Percentiles rank a stretch among this genome's conserved stretches.
These are phyloP conservation scores for Torulaspora pretoriensis DNA, from an alignment of 1,139 yeast genomes.

Conservation along the genomic window DNA sequence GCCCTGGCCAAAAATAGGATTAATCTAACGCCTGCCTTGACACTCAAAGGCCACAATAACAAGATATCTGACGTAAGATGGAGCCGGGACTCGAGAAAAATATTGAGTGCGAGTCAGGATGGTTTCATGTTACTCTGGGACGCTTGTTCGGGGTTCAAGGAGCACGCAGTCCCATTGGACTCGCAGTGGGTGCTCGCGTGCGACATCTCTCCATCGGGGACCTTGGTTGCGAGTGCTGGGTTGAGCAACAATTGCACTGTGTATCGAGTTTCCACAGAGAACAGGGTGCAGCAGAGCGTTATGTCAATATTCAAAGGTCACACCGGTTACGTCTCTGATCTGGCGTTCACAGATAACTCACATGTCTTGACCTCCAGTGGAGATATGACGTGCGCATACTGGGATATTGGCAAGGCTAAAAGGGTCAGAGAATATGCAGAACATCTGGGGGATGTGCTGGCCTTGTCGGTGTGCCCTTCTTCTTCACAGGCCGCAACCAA, in stretches of 20 bases:
- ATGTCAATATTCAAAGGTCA: slow-evolving; percentile 68
- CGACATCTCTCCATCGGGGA: slow-evolving; percentile 64
- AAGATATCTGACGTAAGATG: slow-evolving; percentile 69
- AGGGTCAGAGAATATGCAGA: slow-evolving; percentile 58
- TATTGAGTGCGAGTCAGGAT: slow-evolving; percentile 80
- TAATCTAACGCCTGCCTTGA: slow-evolving; percentile 38
- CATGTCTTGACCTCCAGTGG: slow-evolving; percentile 73
- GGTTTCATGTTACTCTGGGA: slow-evolving; percentile 87
- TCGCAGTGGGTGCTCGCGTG: slow-evolving; percentile 79
- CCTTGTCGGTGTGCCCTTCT: slow-evolving; percentile 40
- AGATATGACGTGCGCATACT: slow-evolving; percentile 72
- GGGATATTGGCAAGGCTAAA: slow-evolving; percentile 70
- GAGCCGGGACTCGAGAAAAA: slow-evolving; percentile 54
- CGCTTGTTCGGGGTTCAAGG: slow-evolving; percentile 65
- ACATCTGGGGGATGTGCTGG: slow-evolving; percentile 77
- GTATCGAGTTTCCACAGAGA: slow-evolving; percentile 45
- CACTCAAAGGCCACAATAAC: slow-evolving; percentile 69
- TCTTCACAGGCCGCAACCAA: slow-evolving; percentile 20
- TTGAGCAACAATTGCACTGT: slow-evolving; percentile 74
- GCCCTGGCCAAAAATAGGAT: slow-evolving; percentile 27
- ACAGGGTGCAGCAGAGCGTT: slow-evolving; percentile 44
- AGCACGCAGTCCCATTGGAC: slow-evolving; percentile 62
- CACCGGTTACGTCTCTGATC: slow-evolving; percentile 73
- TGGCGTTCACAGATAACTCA: slow-evolving; percentile 57
- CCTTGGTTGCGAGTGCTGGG: slow-evolving; percentile 74